Evolutionary conservation across 1,139 yeast species (phyloP).

Genomic region (Yamadazyma spencermartinsiae): DNA sequence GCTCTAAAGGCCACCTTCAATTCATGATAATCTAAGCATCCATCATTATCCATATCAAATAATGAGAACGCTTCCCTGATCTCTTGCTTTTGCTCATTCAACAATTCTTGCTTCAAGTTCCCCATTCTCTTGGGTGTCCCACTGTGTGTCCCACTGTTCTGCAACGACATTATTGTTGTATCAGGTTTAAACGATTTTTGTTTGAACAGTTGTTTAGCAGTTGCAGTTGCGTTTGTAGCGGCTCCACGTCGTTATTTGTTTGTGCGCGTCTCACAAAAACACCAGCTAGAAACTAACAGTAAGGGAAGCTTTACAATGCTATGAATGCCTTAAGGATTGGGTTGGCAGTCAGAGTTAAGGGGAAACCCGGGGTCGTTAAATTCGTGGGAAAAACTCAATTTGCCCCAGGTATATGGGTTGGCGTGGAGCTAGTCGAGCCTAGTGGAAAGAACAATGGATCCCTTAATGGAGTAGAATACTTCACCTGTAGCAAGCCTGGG

Average conservation of each 20-base stretch:
- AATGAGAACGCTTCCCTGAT: slow-evolving; percentile 90
- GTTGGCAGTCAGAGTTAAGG: slow-evolving; percentile 41
- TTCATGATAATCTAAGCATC: slow-evolving; percentile 88
- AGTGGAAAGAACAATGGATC: slow-evolving; percentile 81
- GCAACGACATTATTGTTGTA: not conserved
- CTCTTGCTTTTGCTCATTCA: slow-evolving; percentile 90
- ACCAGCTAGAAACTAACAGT: not conserved
- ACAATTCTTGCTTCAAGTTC: slow-evolving; percentile 58
- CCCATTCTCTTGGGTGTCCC: slow-evolving; percentile 4
- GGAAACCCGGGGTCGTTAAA: slow-evolving; percentile 45
- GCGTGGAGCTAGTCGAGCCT: slow-evolving; percentile 65
- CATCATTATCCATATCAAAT: slow-evolving; percentile 92
- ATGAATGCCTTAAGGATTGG: slow-evolving; percentile 27
- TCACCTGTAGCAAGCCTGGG: slow-evolving; percentile 43
- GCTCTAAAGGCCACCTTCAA: slow-evolving; percentile 91
- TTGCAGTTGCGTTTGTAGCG: not conserved
- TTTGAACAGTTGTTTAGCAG: not conserved
- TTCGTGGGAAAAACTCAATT: slow-evolving; percentile 57
- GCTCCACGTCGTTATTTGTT: not conserved
- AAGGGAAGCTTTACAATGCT: not conserved
- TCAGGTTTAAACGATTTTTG: not conserved
- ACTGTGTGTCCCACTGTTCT: not conserved
- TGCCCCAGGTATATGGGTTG: slow-evolving; percentile 75
- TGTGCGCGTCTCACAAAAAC: not conserved
- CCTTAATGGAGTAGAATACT: slow-evolving; percentile 64